Conservation (phyloP, 164 flowering plant genomes). For the Berberis thunbergii region DNA sequence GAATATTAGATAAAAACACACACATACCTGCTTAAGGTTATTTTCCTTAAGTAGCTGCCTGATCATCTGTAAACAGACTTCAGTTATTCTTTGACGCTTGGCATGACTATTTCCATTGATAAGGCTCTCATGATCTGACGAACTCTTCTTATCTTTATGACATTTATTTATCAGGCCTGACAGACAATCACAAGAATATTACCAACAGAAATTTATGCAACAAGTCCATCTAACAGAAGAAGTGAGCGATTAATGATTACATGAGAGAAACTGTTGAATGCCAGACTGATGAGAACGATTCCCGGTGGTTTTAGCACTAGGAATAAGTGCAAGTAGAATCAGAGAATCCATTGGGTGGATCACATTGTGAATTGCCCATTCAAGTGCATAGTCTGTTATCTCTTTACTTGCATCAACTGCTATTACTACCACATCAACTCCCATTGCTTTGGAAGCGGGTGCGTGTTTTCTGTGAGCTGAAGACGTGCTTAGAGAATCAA, state of each 20-base stretch:
- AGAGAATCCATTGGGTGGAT: slow-evolving; percentile 22
- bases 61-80: slow-evolving; percentile 24
- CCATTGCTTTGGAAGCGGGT: slow-evolving; percentile 4
- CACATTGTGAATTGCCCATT: slow-evolving; percentile 30
- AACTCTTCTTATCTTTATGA: neutral
- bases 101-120: slow-evolving; percentile 6
- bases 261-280: slow-evolving; percentile 12
- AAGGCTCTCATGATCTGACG: neutral
- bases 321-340: slow-evolving; percentile 24
- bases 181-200: neutral
- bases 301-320: neutral
- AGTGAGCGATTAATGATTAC: slow-evolving; percentile 2
- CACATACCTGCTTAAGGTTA: slow-evolving; percentile 18
- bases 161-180: slow-evolving; percentile 25
- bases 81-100: slow-evolving; percentile 5
- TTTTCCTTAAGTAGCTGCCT: slow-evolving; percentile 20
- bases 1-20: neutral
- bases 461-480: too few species aligned
- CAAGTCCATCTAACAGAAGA: neutral
- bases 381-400: slow-evolving; percentile 28
- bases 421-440: slow-evolving; percentile 23
- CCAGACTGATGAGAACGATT: slow-evolving; percentile 4
- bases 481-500: too few species aligned
- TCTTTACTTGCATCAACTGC: slow-evolving; percentile 35
- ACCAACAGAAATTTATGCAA: neutral